Evolutionary conservation across 225 moss, liverwort and hornwort species (phyloP).

Genomic region (Sphagnum contortum): DNA sequence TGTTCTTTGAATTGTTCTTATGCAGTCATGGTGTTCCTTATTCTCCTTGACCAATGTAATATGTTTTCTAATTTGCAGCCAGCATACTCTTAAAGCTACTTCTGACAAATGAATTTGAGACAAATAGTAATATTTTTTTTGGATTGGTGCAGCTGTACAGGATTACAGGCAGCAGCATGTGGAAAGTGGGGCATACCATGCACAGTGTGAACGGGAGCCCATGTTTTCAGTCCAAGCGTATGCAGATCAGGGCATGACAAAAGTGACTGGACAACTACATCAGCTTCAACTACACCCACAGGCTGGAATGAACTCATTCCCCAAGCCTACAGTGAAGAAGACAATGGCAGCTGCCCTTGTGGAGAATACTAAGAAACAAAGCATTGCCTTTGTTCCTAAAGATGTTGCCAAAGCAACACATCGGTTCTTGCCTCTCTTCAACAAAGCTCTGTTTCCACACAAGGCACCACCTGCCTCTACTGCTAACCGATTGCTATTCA

Average conservation of each 20-base stretch:
- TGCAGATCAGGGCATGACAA: conserved; percentile 20
- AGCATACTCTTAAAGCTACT: no score
- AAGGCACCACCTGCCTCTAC: conserved; percentile 62
- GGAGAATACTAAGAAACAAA: conserved; percentile 69
- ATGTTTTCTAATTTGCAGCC: no score
- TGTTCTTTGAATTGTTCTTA: no score
- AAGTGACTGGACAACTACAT: conserved; percentile 9
- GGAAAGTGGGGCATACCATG: conserved; percentile 30
- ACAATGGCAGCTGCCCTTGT: conserved; percentile 81
- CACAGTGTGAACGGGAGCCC: conserved; percentile 37
- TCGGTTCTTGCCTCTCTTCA: conserved; percentile 59
- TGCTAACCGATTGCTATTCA: conserved; percentile 70
- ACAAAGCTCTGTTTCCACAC: conserved; percentile 68
- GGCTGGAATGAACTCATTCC: conserved; percentile 8
- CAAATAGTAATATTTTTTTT: no score
- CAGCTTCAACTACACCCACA: conserved; percentile 3
- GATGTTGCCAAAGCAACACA: conserved; percentile 53
- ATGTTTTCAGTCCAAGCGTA: conserved; percentile 39
- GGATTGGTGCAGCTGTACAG: conserved; percentile 44
- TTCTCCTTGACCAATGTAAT: no score
- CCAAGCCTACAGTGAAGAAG: conserved; percentile 34
- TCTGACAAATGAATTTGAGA: no score
- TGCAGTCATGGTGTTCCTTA: no score
- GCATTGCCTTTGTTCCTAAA: conserved; percentile 62
- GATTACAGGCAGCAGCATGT: conserved; percentile 49